Evolutionary conservation across 352 stramenopile species (phyloP).

Genomic region (Globisporangium abappressorium): DNA sequence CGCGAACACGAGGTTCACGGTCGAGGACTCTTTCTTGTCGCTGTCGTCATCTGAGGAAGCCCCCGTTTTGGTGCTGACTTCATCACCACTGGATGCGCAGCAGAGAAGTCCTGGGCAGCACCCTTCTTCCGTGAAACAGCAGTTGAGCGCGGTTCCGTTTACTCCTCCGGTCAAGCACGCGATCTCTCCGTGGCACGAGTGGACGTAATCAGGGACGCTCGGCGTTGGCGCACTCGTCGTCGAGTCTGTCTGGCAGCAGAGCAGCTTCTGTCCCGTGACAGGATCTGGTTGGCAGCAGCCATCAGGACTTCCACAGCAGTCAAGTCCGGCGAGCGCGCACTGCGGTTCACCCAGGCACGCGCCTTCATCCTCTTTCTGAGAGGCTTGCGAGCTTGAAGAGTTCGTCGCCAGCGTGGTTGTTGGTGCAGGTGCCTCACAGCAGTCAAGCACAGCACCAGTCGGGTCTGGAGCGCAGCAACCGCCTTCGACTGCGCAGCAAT

Average conservation of each 20-base stretch:
- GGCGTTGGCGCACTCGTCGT: conserved; percentile 7
- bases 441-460: conserved; percentile 24
- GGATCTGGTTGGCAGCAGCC: conserved; percentile 30
- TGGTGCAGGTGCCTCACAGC: conserved; percentile 18
- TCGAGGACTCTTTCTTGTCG: conserved; percentile 7
- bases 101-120: conserved; percentile 25
- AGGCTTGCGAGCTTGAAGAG: neutral
- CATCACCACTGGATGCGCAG: conserved; percentile 10
- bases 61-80: neutral
- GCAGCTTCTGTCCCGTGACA: conserved; percentile 18
- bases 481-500: conserved; percentile 30
- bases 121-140: conserved; percentile 24
- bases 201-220: conserved; percentile 4
- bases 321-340: conserved; percentile 18
- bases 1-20: conserved; percentile 36
- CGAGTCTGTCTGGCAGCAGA: conserved; percentile 17
- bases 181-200: conserved; percentile 20
- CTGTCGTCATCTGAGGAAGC: conserved; percentile 10
- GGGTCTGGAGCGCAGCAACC: conserved; percentile 41
- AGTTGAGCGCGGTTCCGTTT: conserved; percentile 25
- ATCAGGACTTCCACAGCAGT: conserved; percentile 20
- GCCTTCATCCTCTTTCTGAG: neutral
- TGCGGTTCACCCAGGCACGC: conserved; percentile 10
- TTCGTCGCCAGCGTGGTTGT: neutral
- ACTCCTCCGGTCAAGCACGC: conserved; percentile 22